phyloP scores from a whole-genome alignment of 1,284 basidiomycete species.

The Pholiota adiposa region DNA sequence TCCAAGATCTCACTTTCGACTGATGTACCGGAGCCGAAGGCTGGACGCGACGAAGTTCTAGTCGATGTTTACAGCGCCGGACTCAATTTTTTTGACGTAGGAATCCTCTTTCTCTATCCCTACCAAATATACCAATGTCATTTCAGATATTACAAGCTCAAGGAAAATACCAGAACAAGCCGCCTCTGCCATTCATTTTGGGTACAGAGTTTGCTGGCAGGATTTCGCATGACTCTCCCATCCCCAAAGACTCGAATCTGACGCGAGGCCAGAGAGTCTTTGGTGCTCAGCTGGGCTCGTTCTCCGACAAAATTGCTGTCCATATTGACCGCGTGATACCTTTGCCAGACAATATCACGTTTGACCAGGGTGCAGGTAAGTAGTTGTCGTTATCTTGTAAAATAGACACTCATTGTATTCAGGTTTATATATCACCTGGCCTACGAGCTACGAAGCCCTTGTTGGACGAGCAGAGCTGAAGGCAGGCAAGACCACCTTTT shows the following conservation, averaged over 20 bases:
- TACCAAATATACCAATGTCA: not conserved
- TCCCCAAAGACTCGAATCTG: slow-evolving; percentile 83
- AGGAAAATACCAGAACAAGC: slow-evolving; percentile 88
- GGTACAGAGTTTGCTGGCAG: slow-evolving; percentile 88
- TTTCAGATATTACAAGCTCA: slow-evolving; percentile 80
- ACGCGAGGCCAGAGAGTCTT: slow-evolving; percentile 89
- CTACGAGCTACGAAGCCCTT: slow-evolving; percentile 88
- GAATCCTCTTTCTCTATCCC: slow-evolving; percentile 17
- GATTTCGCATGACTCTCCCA: slow-evolving; percentile 74
- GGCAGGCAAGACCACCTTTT: slow-evolving; percentile 48
- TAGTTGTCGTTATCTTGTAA: not conserved
- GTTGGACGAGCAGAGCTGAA: slow-evolving; percentile 84
- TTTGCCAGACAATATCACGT: slow-evolving; percentile 42
- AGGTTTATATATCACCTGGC: slow-evolving; percentile 85
- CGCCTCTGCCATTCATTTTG: slow-evolving; percentile 82
- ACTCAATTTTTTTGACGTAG: slow-evolving; percentile 82
- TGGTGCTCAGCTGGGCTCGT: slow-evolving; percentile 83
- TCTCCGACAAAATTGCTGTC: slow-evolving; percentile 73
- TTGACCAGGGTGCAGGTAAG: slow-evolving; percentile 43
- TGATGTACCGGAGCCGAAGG: slow-evolving; percentile 65
- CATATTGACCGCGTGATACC: slow-evolving; percentile 46
- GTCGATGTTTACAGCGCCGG: slow-evolving; percentile 83
- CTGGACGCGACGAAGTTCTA: slow-evolving; percentile 65
- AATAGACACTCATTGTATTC: not conserved
- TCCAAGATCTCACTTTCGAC: slow-evolving; percentile 63